Evolutionary conservation across 129 eudicot genomes (phyloP), one percentile per base, ranked within the genome.

Genomic region (Silybum marianum): DNA sequence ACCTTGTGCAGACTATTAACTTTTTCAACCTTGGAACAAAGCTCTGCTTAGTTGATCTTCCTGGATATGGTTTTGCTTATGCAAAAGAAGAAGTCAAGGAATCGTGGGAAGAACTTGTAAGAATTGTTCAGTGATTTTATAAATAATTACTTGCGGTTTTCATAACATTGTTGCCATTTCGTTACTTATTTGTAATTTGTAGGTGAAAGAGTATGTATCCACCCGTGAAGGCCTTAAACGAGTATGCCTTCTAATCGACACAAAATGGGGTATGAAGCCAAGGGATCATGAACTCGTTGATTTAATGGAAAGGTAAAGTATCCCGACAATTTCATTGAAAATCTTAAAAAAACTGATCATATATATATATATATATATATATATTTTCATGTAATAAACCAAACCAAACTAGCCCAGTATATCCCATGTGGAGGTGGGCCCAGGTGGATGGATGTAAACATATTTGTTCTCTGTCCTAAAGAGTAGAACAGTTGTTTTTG

Each of bases 11-110:
- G 98, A 92, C 91, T 32, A 90, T 95, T 18, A 95, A 95, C 74
- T 95, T 95, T 78, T 95, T 92, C 71, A 87, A 92, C 62, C 98
- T 95, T 80, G 98, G 94, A 85, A 42, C 96, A 81, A 95, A 92
- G 91, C 85, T 89, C 38, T 83, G 84, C 83, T 89, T 95, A 75
- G 94, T 95, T 60, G 98, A 95, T 87, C 82, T 95, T 72, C 98
- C 98, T 73, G 98, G 98, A 58, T 95, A 92, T 77, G 98, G 98
- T 63, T 95, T 95, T 90, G 98, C 98, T 77, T 95, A 88, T 92
- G 98, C 98, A 7, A 95, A 95, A 84, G 98, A 92, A 54, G 98
- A 95, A 86, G 93, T 89, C 48, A 95, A 95, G 84, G 98, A 95
- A 81, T 89, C 94, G 25, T 95, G 98, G 98, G 98, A 95, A 83